Base-by-base conservation (phyloP, 75 land plant species). In the Picea sitchensis region DNA sequence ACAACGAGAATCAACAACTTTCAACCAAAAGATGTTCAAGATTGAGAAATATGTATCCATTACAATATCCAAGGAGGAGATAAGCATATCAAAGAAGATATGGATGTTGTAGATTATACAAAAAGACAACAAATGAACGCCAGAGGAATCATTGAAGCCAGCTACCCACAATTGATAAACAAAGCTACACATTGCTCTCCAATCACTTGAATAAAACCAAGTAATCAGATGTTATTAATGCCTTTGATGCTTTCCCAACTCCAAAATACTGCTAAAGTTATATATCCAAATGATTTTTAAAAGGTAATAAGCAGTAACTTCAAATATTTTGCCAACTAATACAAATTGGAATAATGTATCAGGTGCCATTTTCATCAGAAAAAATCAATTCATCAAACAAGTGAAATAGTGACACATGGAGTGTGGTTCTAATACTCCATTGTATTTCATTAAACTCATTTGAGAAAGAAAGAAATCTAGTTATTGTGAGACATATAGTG, bases 111-210 rank as follows among this genome's bases (percentile, higher is more conserved):
- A 26, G 26, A 13, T 34, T 26, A 26, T 26, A 26, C 26, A 26
- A 26, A 26, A 26, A 30, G 51, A 59, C 32, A 58, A 62, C 41
- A 64, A 30, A 81, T 41, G 58, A 56, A 74, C 14, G 23, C 32
- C 51, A 36, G 76, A 81, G 26, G n/a, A 32, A 41, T 6, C 30
- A 51, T n/a, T 58, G 76, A 61, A 73, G 31, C 44, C 78, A 95
- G 94, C 91, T 90, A 91, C 56, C 94, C 96, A 90, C 96, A 95
- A 69, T 80, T 91, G 54, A 88, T 83, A 84, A 95, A 93, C 14
- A 95, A 85, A 30, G 82, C 87, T 54, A 94, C 98, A 65, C 93
- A 90, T 58, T 93, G 91, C 77, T 95, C 98, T 81, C 93, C 98
- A 69, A 94, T 95, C 31, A 95, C 91, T 96, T 95, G 69, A 58